Base-by-base conservation (phyloP, 164 flowering plant species). In the Malania oleifera region DNA sequence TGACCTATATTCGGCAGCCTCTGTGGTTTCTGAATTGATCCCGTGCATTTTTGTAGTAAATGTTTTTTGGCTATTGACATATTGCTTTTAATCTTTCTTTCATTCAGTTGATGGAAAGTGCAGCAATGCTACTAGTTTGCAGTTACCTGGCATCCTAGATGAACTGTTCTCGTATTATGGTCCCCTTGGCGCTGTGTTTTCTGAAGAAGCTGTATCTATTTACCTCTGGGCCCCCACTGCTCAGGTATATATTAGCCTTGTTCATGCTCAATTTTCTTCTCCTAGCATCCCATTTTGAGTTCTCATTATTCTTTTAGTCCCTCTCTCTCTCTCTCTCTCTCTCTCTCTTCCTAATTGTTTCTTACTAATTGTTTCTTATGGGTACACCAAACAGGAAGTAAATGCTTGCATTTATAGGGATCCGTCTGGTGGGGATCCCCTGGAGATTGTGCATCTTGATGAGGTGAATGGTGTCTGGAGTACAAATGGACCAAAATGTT, bases 191-290 rank as follows among this genome's bases (percentile, higher is more conserved):
- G 82, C 91, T 53, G 59, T 78, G 44, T 87, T 76, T 62, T 69
- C 87, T 6, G 31, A 66, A 63, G 77, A 80, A 44, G 58, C 77
- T 56, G 74, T 89, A 17, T 77, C 87, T 17, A 79, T 92, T 35
- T 75, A 85, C 78, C 86, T 92, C 27, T 92, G 96, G 96, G 87
- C 96, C 49, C 98, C 98, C 13, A 89, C 96, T 62, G 98, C 98
- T 62, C 98, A 87, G 67, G 98, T 89, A 80, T 62, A 38, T 26
- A 13, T 5, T 17, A n/a, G n/a, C n/a, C n/a, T n/a, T n/a, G 13
- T 54, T 43, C 14, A 35, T 1, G 15, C 24, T 27, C 29, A 40
- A 24, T 44, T 24, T 28, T 46, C 2, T 31, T 3, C 51, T 1
- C 19, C 23, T 45, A 24, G 22, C 35, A n/a, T n/a, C n/a, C n/a